Base-by-base conservation (phyloP, 2,329 filamentous ascomycete genomes). In the Truncatella angustata region DNA sequence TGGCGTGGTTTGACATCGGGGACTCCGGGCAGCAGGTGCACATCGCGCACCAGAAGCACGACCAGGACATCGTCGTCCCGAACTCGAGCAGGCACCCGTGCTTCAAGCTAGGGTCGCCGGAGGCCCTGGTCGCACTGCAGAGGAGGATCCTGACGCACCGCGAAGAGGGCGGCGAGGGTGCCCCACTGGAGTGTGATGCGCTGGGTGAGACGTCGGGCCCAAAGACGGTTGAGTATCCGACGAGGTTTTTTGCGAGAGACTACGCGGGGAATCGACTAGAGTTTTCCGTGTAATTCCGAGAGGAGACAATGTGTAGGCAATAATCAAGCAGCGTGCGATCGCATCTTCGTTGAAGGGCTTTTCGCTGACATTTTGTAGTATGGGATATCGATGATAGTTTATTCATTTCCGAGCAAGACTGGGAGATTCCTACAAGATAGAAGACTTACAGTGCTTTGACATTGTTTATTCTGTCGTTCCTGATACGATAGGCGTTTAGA, bases 1-100 rank as follows among this genome's bases (percentile, higher is more conserved):
- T 85, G 1, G 74, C 77, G 7, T 86, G 83, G 82, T 84, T 85
- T 69, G 79, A 86, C 60, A 78, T 85, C 51, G 79, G 68, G 3
- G 71, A 72, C 3, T 65, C 65, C 5, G 74, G 75, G 2, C 81
- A 84, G 60, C 80, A 84, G 66, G 70, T 85, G 12, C 81, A 85
- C 60, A 66, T 85, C 46, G 76, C 77, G 0, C 70, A 74, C 50
- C 78, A 77, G 0, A 60, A 68, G 1, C 60, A 63, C 6, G 50
- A 52, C 5, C 63, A 68, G 39, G 53, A 54, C 45, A 49, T 45
- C 47, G 69, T 69, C 51, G 57, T 61, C 21, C 44, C 56, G 42
- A 64, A 68, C 4, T 76, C 77, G 1, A 67, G 68, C 2, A 72
- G 80, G 2, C 83, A 86, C 58, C 80, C 81, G 3, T 87, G 83